These are phyloP conservation scores for Capsicum rhomboideum DNA, from an alignment of 257 asterid species.

Conservation along the genomic window DNA sequence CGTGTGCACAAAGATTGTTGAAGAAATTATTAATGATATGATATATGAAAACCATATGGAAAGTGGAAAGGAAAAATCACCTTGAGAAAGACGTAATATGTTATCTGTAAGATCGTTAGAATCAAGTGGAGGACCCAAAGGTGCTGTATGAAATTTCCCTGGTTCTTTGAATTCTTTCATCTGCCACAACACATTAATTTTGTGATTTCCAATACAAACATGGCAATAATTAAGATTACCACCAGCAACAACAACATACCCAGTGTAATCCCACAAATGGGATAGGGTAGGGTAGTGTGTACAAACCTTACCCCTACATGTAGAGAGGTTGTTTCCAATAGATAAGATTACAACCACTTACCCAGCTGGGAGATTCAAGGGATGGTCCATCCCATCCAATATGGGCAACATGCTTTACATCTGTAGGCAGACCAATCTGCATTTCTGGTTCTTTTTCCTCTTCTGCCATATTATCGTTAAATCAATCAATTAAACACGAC, in stretches of 20 bases:
- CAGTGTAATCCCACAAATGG: too few relatives aligned
- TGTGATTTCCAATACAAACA: background rate
- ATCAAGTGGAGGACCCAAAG: slow-evolving; percentile 1
- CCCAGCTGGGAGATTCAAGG: slow-evolving; percentile 10
- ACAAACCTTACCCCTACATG: too few relatives aligned
- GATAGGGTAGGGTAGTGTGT: too few relatives aligned
- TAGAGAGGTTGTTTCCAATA: too few relatives aligned
- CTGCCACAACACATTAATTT: background rate
- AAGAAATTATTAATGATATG: background rate
- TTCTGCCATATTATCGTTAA: background rate
- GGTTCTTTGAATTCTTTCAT: slow-evolving; percentile 13
- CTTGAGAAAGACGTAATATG: background rate
- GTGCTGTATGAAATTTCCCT: slow-evolving; percentile 5
- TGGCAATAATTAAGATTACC: background rate
- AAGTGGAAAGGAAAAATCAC: background rate
- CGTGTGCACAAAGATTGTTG: too few relatives aligned
- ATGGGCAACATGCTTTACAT: slow-evolving; percentile 57
- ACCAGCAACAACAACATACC: too few relatives aligned
- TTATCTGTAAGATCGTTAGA: background rate
- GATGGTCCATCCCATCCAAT: slow-evolving; percentile 54
- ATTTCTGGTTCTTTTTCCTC: slow-evolving; percentile 37
- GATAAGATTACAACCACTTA: background rate
- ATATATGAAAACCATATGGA: background rate
- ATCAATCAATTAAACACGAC: background rate
- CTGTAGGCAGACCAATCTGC: slow-evolving; percentile 58